A percentile compares a stretch with the other conserved stretches of the same genome.
phyloP scores from a whole-genome alignment of 2,329 filamentous ascomycete species.

The Aspergillus sp. region DNA sequence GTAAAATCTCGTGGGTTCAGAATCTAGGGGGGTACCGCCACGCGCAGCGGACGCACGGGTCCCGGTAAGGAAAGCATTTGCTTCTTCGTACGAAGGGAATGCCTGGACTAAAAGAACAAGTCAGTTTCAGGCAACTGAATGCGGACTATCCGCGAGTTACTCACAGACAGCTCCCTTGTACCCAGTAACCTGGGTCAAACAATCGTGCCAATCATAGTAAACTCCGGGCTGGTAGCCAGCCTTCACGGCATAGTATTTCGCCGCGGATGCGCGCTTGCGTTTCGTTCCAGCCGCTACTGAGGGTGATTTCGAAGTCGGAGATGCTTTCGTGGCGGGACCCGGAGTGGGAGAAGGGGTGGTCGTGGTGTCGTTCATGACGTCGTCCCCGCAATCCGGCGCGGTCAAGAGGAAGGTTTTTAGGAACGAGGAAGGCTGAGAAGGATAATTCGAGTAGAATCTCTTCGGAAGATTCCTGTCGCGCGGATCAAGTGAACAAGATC shows the following conservation, averaged over 20 bases:
- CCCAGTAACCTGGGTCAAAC: slow-evolving; percentile 62
- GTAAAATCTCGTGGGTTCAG: slow-evolving; percentile 56
- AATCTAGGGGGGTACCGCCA: slow-evolving; percentile 37
- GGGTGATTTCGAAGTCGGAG: slow-evolving; percentile 28
- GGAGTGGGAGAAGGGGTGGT: slow-evolving; percentile 41
- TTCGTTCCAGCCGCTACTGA: slow-evolving; percentile 52
- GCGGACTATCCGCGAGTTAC: slow-evolving; percentile 37
- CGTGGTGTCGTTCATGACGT: slow-evolving; percentile 33
- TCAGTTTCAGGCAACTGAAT: background rate
- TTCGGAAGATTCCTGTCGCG: slow-evolving; percentile 17
- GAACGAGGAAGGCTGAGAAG: background rate
- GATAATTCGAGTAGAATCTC: background rate
- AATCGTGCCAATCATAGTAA: slow-evolving; percentile 65
- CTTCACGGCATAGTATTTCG: slow-evolving; percentile 66
- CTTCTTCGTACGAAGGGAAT: slow-evolving; percentile 71
- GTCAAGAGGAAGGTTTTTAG: background rate
- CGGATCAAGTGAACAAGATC: slow-evolving; percentile 13
- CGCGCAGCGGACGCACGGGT: slow-evolving; percentile 46
- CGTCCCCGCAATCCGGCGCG: background rate
- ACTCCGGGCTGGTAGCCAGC: slow-evolving; percentile 62
- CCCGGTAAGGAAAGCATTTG: slow-evolving; percentile 73
- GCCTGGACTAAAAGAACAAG: slow-evolving; percentile 66
- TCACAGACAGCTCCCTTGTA: slow-evolving; percentile 69
- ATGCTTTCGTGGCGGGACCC: slow-evolving; percentile 29
- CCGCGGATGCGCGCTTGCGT: slow-evolving; percentile 54